Conservation (phyloP, 2,329 filamentous ascomycete species). For the Aspergillus tanneri region DNA sequence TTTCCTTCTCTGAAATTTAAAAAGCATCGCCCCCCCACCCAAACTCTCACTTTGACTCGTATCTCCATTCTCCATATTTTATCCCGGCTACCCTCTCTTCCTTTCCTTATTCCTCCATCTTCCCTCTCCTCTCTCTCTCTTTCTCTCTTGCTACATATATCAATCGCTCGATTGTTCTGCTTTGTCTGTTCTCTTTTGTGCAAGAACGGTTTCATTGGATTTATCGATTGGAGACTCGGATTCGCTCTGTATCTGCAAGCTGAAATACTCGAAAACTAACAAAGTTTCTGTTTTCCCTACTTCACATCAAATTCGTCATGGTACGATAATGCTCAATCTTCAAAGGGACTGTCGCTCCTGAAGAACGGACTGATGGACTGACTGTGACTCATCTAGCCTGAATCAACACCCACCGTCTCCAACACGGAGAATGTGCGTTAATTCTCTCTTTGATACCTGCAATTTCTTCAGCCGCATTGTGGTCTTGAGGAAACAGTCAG, state of each 20-base stretch:
- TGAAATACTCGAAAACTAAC: constrained; percentile 4
- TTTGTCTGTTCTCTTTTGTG: constrained; percentile 7
- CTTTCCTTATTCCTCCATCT: constrained; percentile 5
- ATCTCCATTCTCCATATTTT: constrained; percentile 5
- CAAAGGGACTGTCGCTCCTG: background rate
- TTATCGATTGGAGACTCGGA: background rate
- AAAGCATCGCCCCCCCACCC: constrained; percentile 22
- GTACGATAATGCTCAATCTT: constrained; percentile 5
- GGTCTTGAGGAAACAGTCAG: constrained; percentile 34
- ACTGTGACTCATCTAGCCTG: constrained; percentile 43
- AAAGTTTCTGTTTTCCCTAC: constrained; percentile 1
- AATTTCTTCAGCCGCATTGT: constrained; percentile 31
- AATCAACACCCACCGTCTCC: constrained; percentile 48
- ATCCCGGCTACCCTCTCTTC: constrained; percentile 4
- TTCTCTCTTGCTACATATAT: constrained; percentile 12
- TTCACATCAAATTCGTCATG: constrained; percentile 17
- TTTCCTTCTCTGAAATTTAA: constrained; percentile 20
- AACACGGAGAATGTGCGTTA: constrained; percentile 49
- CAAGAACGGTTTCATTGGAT: background rate
- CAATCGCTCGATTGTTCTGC: constrained; percentile 19
- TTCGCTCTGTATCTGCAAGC: constrained; percentile 2
- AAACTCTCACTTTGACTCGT: constrained; percentile 15
- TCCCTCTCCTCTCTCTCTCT: constrained; percentile 21
- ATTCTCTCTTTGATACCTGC: constrained; percentile 28
- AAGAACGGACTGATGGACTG: background rate